Base-by-base conservation (phyloP, 805 yeast genomes). In the Kurtzmaniella cleridarum region DNA sequence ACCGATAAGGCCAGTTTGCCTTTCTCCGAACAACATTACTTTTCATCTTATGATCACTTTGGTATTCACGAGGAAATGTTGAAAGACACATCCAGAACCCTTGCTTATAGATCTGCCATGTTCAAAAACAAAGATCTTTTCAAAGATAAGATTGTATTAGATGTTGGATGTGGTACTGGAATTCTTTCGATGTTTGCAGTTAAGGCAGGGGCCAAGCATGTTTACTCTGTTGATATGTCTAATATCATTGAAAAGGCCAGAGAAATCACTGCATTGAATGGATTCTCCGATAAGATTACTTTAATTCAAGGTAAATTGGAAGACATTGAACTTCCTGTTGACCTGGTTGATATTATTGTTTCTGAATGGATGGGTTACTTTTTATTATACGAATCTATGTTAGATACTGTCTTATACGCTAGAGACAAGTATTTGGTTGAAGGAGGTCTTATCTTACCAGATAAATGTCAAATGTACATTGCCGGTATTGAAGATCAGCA, bases 281-380 rank as follows among this genome's bases (percentile, higher is more conserved):
- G 96, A 2, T 78, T 84, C 44, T 69, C 75, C 35, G 95, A 87
- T 63, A 84, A 84, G 55, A 88, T 93, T 59, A 90, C 97, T 27
- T 68, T 91, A 42, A 64, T 91, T 38, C 83, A 84, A 62, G 98
- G 98, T 35, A 93, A 93, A 57, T 73, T 93, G 63, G 99, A 93
- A 67, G 98, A 93, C 55, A 86, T 95, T 41, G 74, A 62, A 32
- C 70, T 93, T 50, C 98, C 98, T 30, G 90, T 75, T 48, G 79
- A 80, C 40, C 71, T 84, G 58, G 99, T 93, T 40, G 99, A 93
- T 60, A 91, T 93, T 51, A 93, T 93, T 49, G 81, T 93, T 44
- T 81, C 93, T 47, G 99, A 93, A 64, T 93, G 99, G 99, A 93
- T 93, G 99, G 99, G 99, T 13, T 93, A 93, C 64, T 93, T 93